Base-by-base conservation (phyloP, 257 asterid species). In the Verbena officinalis region DNA sequence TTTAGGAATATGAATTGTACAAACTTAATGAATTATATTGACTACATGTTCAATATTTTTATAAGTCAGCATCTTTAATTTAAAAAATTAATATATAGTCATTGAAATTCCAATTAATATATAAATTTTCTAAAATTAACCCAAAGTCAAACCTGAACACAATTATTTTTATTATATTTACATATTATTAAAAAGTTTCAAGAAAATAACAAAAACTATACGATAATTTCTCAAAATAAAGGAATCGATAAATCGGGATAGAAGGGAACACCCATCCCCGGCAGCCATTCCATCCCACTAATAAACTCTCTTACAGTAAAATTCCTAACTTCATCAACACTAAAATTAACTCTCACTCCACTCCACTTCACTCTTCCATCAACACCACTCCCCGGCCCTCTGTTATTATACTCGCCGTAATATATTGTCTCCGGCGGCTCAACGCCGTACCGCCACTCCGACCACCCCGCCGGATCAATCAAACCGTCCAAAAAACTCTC, bases 401-500 rank as follows among this genome's bases (percentile, higher is more conserved):
- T 7, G 45, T 80, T 80, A 10, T 17, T 49, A 9, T 70, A 77
- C 43, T 80, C 86, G 1, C 69, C 78, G 43, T 53, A 73, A 36
- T 70, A 71, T 65, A 77, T 21, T 19, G 83, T 80, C n/a, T 54
- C 44, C 9, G 73, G 77, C 9, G 72, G 54, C 13, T 33, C 0
- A 49, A 44, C 45, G 38, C 57, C 23, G 33, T 24, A 1, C 31
- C 3, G 6, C 15, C 74, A 75, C 23, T 46, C 16, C 4, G 31
- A 1, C 86, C 86, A 80, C 8, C 86, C 86, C 17, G 34, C 20
- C 7, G 78, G 75, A 40, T 69, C 45, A 2, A 80, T 73, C 17
- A 67, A 53, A 1, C 40, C 11, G 0, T 36, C 71, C 4, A 80
- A 36, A 17, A 17, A 11, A 11, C 65, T 67, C 17, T 67, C 55